These are phyloP conservation scores for Candida cerambycidarum DNA, from an alignment of 805 yeast genomes.

Conservation along the genomic window DNA sequence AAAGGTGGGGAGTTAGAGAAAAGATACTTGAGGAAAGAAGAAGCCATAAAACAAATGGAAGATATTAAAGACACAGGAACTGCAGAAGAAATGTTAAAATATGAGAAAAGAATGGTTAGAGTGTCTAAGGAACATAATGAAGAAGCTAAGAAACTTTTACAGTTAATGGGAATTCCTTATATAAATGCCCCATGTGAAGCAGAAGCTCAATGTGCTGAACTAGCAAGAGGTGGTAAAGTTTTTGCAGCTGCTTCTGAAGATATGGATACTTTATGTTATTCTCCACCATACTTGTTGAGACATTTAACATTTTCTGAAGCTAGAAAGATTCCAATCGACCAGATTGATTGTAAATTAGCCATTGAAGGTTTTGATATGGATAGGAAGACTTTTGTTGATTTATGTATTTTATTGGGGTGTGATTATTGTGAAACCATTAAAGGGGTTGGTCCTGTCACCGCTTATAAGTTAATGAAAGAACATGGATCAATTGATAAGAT, in stretches of 20 bases:
- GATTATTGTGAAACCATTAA: conserved; percentile 95
- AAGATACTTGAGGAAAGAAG: conserved; percentile 76
- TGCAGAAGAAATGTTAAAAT: conserved; percentile 69
- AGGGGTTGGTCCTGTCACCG: conserved; percentile 97
- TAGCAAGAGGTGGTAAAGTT: conserved; percentile 87
- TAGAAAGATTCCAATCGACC: conserved; percentile 87
- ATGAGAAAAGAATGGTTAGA: conserved; percentile 83
- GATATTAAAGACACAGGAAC: conserved; percentile 79
- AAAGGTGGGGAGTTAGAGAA: conserved; percentile 93
- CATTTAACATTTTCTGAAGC: conserved; percentile 95
- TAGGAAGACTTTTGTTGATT: conserved; percentile 74
- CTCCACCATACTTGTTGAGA: conserved; percentile 77
- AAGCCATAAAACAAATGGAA: conserved; percentile 73
- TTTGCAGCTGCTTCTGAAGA: conserved; percentile 98
- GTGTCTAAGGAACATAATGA: conserved; percentile 91
- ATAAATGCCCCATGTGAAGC: conserved; percentile 97
- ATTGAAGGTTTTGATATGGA: conserved; percentile 77
- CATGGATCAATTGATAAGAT: conserved; percentile 80
- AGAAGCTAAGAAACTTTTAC: conserved; percentile 80
- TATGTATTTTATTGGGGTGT: conserved; percentile 92
- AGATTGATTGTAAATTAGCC: conserved; percentile 65
- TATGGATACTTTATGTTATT: conserved; percentile 96
- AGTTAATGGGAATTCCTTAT: conserved; percentile 92
- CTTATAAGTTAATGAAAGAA: conserved; percentile 82
- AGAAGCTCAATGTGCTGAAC: conserved; percentile 95